phyloP scores from a whole-genome alignment of 2,329 filamentous ascomycete genomes.

The Trichoderma atrobrunneum region DNA sequence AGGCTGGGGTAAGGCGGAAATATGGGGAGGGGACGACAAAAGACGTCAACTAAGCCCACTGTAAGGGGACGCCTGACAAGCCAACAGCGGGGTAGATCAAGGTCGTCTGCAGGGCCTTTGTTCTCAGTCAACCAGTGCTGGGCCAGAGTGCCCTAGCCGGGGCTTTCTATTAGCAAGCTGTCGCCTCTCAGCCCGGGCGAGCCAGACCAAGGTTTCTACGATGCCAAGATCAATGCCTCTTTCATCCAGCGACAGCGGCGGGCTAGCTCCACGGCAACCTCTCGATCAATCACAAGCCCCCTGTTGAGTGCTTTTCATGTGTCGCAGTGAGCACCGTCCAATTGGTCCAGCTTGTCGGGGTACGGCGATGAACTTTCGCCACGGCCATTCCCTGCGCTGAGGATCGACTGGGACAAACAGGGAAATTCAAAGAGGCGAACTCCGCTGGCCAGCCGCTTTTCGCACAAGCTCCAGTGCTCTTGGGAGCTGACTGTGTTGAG shows the following conservation, averaged over 20 bases:
- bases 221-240: background rate
- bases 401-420: background rate
- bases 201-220: background rate
- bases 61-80: conserved; percentile 9
- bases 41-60: conserved; percentile 9
- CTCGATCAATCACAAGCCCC: conserved; percentile 11
- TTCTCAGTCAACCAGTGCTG: background rate
- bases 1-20: conserved; percentile 18
- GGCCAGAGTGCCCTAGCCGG: background rate
- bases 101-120: background rate
- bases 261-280: background rate
- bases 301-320: background rate
- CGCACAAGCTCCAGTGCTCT: background rate
- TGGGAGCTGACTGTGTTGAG: background rate
- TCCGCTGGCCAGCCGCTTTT: background rate
- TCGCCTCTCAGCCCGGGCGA: background rate
- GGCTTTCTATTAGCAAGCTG: background rate
- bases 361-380: conserved; percentile 2
- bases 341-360: background rate
- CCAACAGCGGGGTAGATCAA: conserved; percentile 16
- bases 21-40: conserved; percentile 2
- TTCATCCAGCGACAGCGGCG: background rate
- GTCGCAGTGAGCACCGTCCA: background rate
- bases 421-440: background rate
- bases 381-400: background rate